phyloP scores from a whole-genome alignment of 2,329 filamentous ascomycete species.

The Cladobotryum protrusum region DNA sequence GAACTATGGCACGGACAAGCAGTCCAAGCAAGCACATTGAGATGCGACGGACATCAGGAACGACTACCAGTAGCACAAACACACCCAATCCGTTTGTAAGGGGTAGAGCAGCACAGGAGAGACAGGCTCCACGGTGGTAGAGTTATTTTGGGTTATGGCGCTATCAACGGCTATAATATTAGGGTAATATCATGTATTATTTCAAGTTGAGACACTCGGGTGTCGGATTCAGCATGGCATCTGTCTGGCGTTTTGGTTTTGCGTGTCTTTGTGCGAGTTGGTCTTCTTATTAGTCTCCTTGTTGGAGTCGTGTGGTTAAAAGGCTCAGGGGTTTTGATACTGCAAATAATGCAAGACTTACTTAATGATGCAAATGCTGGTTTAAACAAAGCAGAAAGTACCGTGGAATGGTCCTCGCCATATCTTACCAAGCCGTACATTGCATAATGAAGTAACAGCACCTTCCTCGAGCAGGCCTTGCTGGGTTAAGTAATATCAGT shows the following conservation, averaged over 20 bases:
- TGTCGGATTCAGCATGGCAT: constrained; percentile 7
- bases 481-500: too few relatives aligned
- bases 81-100: constrained; percentile 35
- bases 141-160: not conserved
- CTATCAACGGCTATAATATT: not conserved
- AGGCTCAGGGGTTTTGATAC: not conserved
- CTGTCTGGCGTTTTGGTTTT: constrained; percentile 8
- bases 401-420: too few relatives aligned
- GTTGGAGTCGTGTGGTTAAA: too few relatives aligned
- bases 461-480: too few relatives aligned
- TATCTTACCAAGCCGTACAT: too few relatives aligned
- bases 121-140: constrained; percentile 33
- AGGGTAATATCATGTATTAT: constrained; percentile 1
- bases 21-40: constrained; percentile 37
- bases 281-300: not conserved
- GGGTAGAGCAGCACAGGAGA: constrained; percentile 33
- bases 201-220: not conserved
- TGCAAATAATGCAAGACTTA: not conserved
- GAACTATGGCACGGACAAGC: constrained; percentile 29
- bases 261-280: not conserved
- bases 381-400: too few relatives aligned
- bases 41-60: constrained; percentile 20
- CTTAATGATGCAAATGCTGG: too few relatives aligned
- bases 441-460: too few relatives aligned
- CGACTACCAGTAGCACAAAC: constrained; percentile 15